Percentiles rank a stretch among this genome's conserved stretches.
These are phyloP conservation scores for Samsoniella hepiali DNA, from an alignment of 2,329 filamentous ascomycete genomes.

Conservation along the genomic window DNA sequence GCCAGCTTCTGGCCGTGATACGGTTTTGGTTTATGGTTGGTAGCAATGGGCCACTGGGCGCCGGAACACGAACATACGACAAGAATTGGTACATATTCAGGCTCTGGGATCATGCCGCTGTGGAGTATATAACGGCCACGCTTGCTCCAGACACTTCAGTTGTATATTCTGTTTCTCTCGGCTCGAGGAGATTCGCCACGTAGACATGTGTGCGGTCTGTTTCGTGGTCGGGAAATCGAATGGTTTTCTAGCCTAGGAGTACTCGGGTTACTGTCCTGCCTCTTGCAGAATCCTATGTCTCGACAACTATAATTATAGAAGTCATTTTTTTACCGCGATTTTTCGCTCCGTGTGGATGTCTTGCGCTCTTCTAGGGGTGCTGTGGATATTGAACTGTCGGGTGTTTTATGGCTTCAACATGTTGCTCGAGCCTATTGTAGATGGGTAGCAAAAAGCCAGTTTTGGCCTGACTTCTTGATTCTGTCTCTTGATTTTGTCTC, in stretches of 20 bases:
- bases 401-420: conserved; percentile 11
- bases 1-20: conserved; percentile 38
- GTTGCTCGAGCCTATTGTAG: neutral
- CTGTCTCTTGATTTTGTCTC: too few relatives aligned
- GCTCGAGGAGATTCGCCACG: conserved; percentile 1
- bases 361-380: conserved; percentile 6
- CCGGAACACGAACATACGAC: conserved; percentile 36
- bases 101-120: conserved; percentile 8
- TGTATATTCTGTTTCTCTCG: conserved; percentile 21
- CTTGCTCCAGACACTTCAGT: conserved; percentile 9
- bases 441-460: conserved; percentile 15
- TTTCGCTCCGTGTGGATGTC: conserved; percentile 3
- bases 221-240: conserved; percentile 10
- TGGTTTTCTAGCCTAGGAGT: conserved; percentile 19
- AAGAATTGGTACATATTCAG: conserved; percentile 27
- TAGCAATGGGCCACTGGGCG: conserved; percentile 26
- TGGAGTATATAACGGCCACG: conserved; percentile 9
- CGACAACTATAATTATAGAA: conserved; percentile 17
- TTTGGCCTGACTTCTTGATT: conserved; percentile 6
- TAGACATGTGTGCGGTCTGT: conserved; percentile 13
- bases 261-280: conserved; percentile 14
- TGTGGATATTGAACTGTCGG: neutral
- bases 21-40: conserved; percentile 30
- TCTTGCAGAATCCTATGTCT: conserved; percentile 17
- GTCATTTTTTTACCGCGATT: conserved; percentile 14